Base-by-base conservation (phyloP, 306 rosid species). In the Glycyrrhiza uralensis region DNA sequence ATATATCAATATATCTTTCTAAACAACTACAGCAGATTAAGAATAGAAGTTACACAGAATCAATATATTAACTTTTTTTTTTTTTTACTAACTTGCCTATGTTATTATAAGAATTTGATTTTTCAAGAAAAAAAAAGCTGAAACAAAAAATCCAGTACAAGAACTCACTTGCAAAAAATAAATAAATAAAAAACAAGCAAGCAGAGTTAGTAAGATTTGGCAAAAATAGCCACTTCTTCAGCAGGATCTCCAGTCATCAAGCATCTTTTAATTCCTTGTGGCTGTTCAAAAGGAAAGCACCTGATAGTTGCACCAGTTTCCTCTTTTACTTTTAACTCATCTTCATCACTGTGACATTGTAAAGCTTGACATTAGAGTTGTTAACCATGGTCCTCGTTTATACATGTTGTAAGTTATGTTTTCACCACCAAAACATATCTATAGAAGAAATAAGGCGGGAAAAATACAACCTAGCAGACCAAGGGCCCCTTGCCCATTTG, bases 401-500 rank as follows among this genome's bases (percentile, higher is more conserved):
- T 30, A 59, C 26, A 71, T 15, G 44, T 20, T 41, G 12, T 23
- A 64, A 69, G 58, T 57, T 71, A 39, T 7, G 29, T 47, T 19
- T 18, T 29, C 29, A 46, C 5, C 42, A 28, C 11, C 11, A 59
- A 57, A 56, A 65, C 23, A 35, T 15, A 46, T 1, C 22, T 20
- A 66, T 26, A 35, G 20, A 22, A 38, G 51, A 75, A 69, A 18
- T 19, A 2, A 3, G 22, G 56, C 13, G 49, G 12, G 2, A 2
- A 28, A 30, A 54, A n/a, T 12, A 51, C 63, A 85, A 94, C 98
- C 96, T 87, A 46, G 98, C 98, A 29, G 98, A 94, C 98, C 98
- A 94, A 42, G 98, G 97, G 61, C 96, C 97, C 81, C 97, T 86
- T 47, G 99, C 99, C 99, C 99, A 94, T 89, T 89, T 92, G 13